Evolutionary conservation across 2,329 filamentous ascomycete genomes (phyloP), one percentile per base, ranked within the genome.

Genomic region (Paradendryphiella salina): DNA sequence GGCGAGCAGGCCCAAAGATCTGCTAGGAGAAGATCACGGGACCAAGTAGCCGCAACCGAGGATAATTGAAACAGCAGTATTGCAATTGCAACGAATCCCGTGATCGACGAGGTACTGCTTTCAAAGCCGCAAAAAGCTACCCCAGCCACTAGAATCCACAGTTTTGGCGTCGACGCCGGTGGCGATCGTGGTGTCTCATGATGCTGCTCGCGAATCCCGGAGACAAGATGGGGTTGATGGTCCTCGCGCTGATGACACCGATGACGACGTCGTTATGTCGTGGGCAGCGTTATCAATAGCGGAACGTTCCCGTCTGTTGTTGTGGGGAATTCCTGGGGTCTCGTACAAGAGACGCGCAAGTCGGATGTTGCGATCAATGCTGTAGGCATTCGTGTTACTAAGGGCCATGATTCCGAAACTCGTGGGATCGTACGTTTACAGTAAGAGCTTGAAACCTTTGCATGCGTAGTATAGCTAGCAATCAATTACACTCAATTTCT

Each of bases 21-120:
- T 17, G 26, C 4, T 29, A 17, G 41, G 18, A 26, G 10, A 15
- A 21, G 10, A 20, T 48, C 49, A 52, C 44, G 38, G 20, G 49
- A 48, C 20, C 18, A 21, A 34, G 21, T 34, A 48, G 50, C 50
- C 44, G 44, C 21, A 48, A 23, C 44, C 50, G 44, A 49, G 38
- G 50, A 33, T 42, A 14, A 18, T 48, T 11, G 29, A 21, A 39
- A 21, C 21, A 40, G 32, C 36, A 32, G 14, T 28, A 17, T 4
- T 9, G n/a, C 15, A 15, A 14, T 28, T 36, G 17, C 21, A 2
- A 15, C 35, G 21, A 46, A 28, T 26, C 6, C 21, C 35, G 34
- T n/a, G 34, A 17, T 33, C n/a, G 10, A 29, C 11, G 13, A 37
- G 18, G 18, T 36, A 17, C 48, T 31, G 31, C 37, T 10, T 8